A percentile compares a stretch with the other conserved stretches of the same genome.
Conservation (phyloP, 495 filamentous ascomycete species). For the Penicillium verhagenii region DNA sequence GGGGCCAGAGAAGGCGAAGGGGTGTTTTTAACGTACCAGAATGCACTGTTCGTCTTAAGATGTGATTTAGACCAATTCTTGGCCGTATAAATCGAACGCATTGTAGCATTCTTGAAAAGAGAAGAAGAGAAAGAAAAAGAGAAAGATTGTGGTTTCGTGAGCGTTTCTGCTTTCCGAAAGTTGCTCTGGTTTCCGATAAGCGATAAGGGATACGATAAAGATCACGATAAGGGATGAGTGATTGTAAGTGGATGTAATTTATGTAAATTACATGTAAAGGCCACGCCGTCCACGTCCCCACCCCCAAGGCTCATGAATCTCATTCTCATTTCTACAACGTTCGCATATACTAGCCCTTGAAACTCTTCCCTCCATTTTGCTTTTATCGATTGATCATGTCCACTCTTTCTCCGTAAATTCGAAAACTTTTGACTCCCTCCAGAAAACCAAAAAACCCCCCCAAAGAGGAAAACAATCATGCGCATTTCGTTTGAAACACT, state of each 20-base stretch:
- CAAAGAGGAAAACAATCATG: conserved; percentile 29
- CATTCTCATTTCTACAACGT: not conserved
- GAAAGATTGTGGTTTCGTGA: no score
- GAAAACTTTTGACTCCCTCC: no score
- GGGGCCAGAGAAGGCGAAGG: not conserved
- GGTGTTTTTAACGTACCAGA: conserved; percentile 33
- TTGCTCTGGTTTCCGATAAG: conserved; percentile 2
- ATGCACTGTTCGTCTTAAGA: conserved; percentile 28
- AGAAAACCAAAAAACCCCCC: no score
- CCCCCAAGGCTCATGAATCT: not conserved
- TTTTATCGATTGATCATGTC: conserved; percentile 7
- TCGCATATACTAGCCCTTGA: no score
- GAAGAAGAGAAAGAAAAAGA: not conserved
- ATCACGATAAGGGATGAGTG: no score
- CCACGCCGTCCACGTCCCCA: conserved; percentile 29
- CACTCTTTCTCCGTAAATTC: conserved; percentile 2
- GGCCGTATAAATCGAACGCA: conserved; percentile 33
- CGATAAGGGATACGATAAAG: no score
- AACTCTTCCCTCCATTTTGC: not conserved
- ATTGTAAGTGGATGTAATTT: no score
- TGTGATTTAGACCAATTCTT: conserved; percentile 11
- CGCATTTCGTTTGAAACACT: conserved; percentile 31
- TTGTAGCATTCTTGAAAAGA: conserved; percentile 34
- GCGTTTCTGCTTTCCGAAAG: not conserved
- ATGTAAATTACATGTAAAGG: conserved; percentile 40